These are phyloP conservation scores for Colletotrichum agaves DNA, from an alignment of 2,329 filamentous ascomycete species.

Conservation along the genomic window DNA sequence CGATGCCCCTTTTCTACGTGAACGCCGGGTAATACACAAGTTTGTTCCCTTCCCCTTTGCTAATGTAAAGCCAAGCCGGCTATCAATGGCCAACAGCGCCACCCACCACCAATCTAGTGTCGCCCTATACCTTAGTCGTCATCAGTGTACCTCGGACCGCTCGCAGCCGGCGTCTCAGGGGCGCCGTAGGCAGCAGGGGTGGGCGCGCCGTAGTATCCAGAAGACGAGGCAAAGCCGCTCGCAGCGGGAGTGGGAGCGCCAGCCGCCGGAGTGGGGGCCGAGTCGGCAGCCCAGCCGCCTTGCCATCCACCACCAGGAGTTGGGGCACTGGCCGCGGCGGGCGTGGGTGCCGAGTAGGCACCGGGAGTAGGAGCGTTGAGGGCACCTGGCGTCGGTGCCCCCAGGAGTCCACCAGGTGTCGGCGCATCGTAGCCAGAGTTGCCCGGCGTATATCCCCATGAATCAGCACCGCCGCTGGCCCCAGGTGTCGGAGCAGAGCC, in stretches of 20 bases:
- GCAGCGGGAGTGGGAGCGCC: conserved; percentile 77
- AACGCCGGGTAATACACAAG: conserved; percentile 37
- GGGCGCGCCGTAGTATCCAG: conserved; percentile 67
- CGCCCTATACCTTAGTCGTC: conserved; percentile 52
- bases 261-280: conserved; percentile 73
- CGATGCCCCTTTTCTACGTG: conserved; percentile 16
- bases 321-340: conserved; percentile 70
- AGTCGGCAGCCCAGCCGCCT: conserved; percentile 68
- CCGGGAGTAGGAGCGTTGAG: conserved; percentile 78
- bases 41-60: conserved; percentile 1
- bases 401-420: conserved; percentile 68
- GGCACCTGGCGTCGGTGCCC: conserved; percentile 70
- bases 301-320: conserved; percentile 75
- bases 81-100: neutral
- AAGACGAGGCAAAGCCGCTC: conserved; percentile 60
- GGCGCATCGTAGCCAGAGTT: conserved; percentile 74
- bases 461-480: conserved; percentile 66
- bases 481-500: conserved; percentile 68
- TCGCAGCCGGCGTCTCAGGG: conserved; percentile 71
- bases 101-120: neutral
- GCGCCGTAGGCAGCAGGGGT: conserved; percentile 72
- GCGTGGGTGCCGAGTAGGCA: conserved; percentile 72
- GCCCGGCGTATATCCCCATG: conserved; percentile 69
- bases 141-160: conserved; percentile 64
- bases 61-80: conserved; percentile 20